A percentile compares a stretch with the other conserved stretches of the same genome.
These are phyloP conservation scores for Apodospora peruviana DNA, from an alignment of 495 filamentous ascomycete genomes.

Conservation along the genomic window DNA sequence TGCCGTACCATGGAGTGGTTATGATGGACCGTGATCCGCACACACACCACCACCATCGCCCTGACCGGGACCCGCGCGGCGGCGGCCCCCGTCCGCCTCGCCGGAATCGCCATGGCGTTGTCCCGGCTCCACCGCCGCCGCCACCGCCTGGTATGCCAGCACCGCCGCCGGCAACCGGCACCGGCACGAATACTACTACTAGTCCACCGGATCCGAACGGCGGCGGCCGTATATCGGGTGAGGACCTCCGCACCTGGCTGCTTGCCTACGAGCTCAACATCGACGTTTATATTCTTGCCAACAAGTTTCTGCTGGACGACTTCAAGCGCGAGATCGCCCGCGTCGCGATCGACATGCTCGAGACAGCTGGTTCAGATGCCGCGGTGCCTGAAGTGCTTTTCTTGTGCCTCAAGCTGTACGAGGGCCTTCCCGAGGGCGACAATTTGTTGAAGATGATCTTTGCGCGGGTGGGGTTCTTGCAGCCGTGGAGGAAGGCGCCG, in stretches of 20 bases:
- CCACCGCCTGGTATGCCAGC: constrained; percentile 1
- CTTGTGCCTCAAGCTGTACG: constrained; percentile 33
- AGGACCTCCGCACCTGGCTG: constrained; percentile 41
- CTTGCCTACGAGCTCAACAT: constrained; percentile 39
- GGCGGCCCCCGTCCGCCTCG: constrained; percentile 12
- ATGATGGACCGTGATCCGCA: constrained; percentile 10
- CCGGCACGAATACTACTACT: background rate
- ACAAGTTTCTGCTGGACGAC: constrained; percentile 38
- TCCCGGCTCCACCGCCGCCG: constrained; percentile 11
- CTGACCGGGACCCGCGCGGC: background rate
- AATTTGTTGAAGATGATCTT: constrained; percentile 38
- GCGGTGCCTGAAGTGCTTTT: constrained; percentile 30
- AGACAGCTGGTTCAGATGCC: constrained; percentile 37
- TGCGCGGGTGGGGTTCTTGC: constrained; percentile 39
- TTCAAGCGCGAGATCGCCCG: constrained; percentile 36
- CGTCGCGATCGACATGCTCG: constrained; percentile 39
- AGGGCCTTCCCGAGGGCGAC: constrained; percentile 34
- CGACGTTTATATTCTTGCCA: constrained; percentile 41
- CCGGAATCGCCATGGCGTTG: constrained; percentile 8
- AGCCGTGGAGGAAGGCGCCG: constrained; percentile 30
- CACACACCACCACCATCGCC: constrained; percentile 2
- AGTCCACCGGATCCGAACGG: constrained; percentile 6
- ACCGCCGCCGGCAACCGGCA: background rate
- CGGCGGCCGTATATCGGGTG: constrained; percentile 28
- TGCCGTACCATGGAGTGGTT: constrained; percentile 13